Evolutionary conservation across 768 basidiomycete species (phyloP), one percentile per base, ranked within the genome.

Genomic region (Calvatia gigantea): DNA sequence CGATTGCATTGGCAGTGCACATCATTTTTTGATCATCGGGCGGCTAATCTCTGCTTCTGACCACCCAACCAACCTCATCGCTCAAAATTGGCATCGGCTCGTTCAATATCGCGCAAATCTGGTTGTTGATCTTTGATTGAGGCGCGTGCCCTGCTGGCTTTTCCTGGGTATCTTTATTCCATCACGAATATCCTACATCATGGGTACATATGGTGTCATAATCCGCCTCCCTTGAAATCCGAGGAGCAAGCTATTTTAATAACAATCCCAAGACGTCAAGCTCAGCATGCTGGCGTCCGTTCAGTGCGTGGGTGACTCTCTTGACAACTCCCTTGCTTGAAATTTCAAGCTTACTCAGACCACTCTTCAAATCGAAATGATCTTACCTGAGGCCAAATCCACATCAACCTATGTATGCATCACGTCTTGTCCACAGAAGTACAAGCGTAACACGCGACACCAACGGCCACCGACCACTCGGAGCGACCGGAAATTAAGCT

Each of bases 401-500:
- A n/a, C 33, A 37, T 31, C 33, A 14, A 42, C 41, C 41, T 27
- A 5, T 47, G 12, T 45, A 48, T n/a, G n/a, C 46, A 48, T 48
- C 48, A 49, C 28, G 11, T 23, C 19, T 42, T 23, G 23, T 38
- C n/a, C 21, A 29, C 28, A 14, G 46, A 17, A 25, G 19, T 37
- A 49, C 7, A 37, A 35, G n/a, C 17, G 14, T 17, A 35, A 35
- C 48, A 50, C 48, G 48, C 48, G 35, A 37, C 32, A 37, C 33
- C 48, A 50, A 21, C 48, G 35, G 48, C 35, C 41, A 52, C 41
- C 33, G 48, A 49, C 21, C 15, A 33, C 33, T 49, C 48, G 48
- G 33, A 38, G 23, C 14, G 33, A 49, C 35, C 48, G 48, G 32
- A 37, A 27, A 49, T 49, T 49, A 49, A 35, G 33, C 48, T 49